Percentiles rank a stretch among this genome's conserved stretches.
These are phyloP conservation scores for Coelastrella sp. DNA, from an alignment of 139 green algal genomes.

Conservation along the genomic window DNA sequence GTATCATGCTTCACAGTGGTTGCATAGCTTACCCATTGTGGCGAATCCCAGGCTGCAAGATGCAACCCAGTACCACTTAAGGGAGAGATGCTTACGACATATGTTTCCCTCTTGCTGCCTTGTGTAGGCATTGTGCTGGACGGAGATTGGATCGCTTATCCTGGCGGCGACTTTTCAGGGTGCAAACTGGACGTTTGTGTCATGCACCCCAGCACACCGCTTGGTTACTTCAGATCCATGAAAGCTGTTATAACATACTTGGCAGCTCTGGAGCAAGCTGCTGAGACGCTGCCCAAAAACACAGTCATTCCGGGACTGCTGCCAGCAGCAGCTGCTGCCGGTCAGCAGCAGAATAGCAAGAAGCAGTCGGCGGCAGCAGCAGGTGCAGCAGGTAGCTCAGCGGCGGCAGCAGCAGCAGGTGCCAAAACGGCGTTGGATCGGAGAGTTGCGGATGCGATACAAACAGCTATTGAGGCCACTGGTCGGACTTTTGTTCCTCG, in stretches of 20 bases:
- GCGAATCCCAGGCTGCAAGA: too few species aligned
- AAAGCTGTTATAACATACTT: slow-evolving; percentile 2
- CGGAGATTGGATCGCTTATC: slow-evolving; percentile 1
- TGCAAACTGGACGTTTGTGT: slow-evolving; percentile 7
- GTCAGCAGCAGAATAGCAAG: not conserved
- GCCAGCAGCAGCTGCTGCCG: not conserved
- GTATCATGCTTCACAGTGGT: too few species aligned
- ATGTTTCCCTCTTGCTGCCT: not conserved
- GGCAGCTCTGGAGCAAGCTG: not conserved
- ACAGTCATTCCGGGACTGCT: not conserved
- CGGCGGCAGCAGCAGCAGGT: not conserved
- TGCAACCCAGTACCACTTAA: too few species aligned
- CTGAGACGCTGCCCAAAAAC: not conserved
- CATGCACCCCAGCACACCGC: slow-evolving; percentile 23
- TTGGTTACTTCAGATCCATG: slow-evolving; percentile 12
- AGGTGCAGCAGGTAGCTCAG: not conserved
- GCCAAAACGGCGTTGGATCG: not conserved
- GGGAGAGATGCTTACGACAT: not conserved
- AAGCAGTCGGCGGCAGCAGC: not conserved
- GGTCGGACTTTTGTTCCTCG: not conserved
- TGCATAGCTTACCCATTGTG: too few species aligned
- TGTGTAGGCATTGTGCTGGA: not conserved
- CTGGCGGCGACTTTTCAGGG: not conserved
- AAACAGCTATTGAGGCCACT: not conserved
- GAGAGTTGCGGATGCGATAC: not conserved